These are phyloP conservation scores for Neurospora sp. DNA, from an alignment of 495 filamentous ascomycete species.

Conservation along the genomic window DNA sequence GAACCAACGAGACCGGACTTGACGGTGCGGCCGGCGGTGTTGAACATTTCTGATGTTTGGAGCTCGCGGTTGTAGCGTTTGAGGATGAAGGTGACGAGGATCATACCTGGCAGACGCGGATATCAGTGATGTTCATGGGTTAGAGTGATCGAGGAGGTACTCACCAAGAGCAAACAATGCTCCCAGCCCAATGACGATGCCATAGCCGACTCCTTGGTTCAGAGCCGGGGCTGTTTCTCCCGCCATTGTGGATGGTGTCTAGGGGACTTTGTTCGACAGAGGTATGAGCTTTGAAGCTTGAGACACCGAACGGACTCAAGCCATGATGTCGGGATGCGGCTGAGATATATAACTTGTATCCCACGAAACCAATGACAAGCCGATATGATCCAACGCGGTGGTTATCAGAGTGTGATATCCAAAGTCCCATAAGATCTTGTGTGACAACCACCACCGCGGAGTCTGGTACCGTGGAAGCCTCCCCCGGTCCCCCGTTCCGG, in stretches of 20 bases:
- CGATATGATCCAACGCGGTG: neutral
- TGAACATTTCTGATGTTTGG: conserved; percentile 97
- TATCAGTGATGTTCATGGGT: conserved; percentile 1
- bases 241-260: neutral
- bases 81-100: conserved; percentile 65
- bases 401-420: neutral
- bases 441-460: neutral
- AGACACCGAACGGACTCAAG: neutral
- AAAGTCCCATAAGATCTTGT: neutral
- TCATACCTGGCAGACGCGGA: conserved; percentile 21
- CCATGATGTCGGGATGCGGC: neutral
- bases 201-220: conserved; percentile 67
- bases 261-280: neutral
- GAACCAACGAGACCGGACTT: conserved; percentile 91
- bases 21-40: conserved; percentile 84
- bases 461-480: neutral
- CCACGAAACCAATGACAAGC: neutral
- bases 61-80: conserved; percentile 87
- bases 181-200: conserved; percentile 69
- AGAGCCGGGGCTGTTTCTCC: conserved; percentile 40
- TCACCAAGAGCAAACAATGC: conserved; percentile 70
- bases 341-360: neutral
- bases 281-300: neutral
- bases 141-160: neutral
- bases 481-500: neutral